phyloP scores from a whole-genome alignment of 2,329 filamentous ascomycete species.

The Aspergillus persii region DNA sequence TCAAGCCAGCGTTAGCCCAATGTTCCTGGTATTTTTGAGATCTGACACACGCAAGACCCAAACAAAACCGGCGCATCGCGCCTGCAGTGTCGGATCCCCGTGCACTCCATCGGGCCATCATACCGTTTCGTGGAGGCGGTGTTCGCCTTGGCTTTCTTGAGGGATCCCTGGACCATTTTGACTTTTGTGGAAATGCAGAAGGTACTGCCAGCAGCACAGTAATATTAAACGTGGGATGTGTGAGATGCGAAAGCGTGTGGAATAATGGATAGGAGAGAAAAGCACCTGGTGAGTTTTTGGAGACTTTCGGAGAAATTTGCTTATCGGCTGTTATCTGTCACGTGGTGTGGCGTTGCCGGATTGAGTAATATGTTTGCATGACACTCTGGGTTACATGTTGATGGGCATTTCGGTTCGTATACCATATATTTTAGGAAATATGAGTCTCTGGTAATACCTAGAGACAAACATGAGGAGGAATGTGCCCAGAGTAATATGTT shows the following conservation, averaged over 20 bases:
- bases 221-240: background rate
- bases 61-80: no score
- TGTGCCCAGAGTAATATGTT: no score
- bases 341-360: slow-evolving; percentile 5
- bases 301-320: slow-evolving; percentile 12
- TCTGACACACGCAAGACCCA: no score
- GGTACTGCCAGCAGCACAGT: slow-evolving; percentile 15
- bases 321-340: slow-evolving; percentile 18
- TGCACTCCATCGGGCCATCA: background rate
- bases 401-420: no score
- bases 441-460: no score
- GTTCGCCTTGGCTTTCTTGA: slow-evolving; percentile 45
- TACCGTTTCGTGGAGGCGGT: slow-evolving; percentile 38
- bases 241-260: background rate
- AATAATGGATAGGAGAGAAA: no score
- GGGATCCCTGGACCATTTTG: slow-evolving; percentile 22
- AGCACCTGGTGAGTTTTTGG: background rate
- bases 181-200: background rate
- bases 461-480: no score
- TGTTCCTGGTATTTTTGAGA: no score
- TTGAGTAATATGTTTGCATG: no score
- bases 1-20: background rate
- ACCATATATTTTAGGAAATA: no score
- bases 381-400: no score
- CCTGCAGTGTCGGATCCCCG: no score